Evolutionary conservation across 768 basidiomycete genomes (phyloP).

Genomic region (Rhizopogon roseolus): DNA sequence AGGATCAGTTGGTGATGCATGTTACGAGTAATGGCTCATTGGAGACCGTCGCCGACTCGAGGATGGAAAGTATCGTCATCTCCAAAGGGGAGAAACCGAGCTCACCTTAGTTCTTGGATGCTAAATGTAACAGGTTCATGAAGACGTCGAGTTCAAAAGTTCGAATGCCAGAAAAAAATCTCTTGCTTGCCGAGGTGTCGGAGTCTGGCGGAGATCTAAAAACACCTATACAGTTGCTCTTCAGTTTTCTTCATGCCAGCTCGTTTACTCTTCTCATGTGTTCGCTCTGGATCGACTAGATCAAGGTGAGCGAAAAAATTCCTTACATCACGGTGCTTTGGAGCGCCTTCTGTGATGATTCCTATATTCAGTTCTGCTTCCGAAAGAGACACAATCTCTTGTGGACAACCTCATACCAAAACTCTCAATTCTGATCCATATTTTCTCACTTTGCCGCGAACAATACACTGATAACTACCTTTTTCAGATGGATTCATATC

Average conservation of each 20-base stretch:
- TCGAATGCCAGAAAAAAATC: not conserved
- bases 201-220: not conserved
- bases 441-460: not conserved
- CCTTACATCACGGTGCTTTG: not conserved
- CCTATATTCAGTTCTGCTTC: constrained; percentile 75
- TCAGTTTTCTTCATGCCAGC: not conserved
- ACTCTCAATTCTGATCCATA: constrained; percentile 45
- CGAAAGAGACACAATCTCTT: constrained; percentile 72
- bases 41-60: constrained; percentile 66
- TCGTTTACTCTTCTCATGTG: no score
- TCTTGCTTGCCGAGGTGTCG: not conserved
- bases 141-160: not conserved
- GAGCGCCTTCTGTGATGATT: constrained; percentile 38
- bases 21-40: constrained; percentile 72
- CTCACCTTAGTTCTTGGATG: constrained; percentile 26
- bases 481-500: not conserved
- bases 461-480: constrained; percentile 1
- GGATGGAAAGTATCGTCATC: constrained; percentile 68
- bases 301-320: not conserved
- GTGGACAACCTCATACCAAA: constrained; percentile 58
- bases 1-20: constrained; percentile 62
- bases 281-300: constrained; percentile 1
- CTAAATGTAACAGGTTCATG: not conserved
- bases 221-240: constrained; percentile 39
- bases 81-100: constrained; percentile 5